Evolutionary conservation across 768 basidiomycete genomes (phyloP).

Genomic region (Russula compacta): DNA sequence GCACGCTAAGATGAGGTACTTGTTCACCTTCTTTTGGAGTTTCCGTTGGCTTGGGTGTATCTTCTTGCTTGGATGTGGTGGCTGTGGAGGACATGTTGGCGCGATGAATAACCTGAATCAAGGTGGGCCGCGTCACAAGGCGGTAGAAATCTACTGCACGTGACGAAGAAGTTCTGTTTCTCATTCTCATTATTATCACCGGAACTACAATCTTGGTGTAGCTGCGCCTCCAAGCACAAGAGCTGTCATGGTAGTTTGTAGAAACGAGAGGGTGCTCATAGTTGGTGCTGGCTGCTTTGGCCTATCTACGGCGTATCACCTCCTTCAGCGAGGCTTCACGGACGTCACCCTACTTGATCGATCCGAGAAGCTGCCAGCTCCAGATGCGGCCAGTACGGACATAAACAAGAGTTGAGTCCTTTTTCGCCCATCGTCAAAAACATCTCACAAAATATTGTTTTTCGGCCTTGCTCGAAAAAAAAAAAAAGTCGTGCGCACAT

Average conservation of each 20-base stretch:
- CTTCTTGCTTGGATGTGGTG: slow-evolving; percentile 25
- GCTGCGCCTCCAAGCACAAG: background rate
- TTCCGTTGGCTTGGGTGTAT: slow-evolving; percentile 21
- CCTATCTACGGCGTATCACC: slow-evolving; percentile 74
- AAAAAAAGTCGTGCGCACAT: slow-evolving; percentile 75
- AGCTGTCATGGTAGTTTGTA: slow-evolving; percentile 4
- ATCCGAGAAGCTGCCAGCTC: slow-evolving; percentile 59
- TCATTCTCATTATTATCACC: too few species aligned
- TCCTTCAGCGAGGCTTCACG: slow-evolving; percentile 59
- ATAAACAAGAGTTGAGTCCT: slow-evolving; percentile 34
- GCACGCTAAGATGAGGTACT: slow-evolving; percentile 64
- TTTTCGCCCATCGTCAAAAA: background rate
- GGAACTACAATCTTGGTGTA: background rate
- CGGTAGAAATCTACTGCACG: background rate
- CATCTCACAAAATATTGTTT: too few species aligned
- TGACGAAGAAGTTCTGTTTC: background rate
- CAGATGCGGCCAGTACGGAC: slow-evolving; percentile 67
- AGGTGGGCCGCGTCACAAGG: background rate
- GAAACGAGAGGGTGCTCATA: slow-evolving; percentile 42
- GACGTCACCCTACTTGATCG: slow-evolving; percentile 72
- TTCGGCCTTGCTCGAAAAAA: slow-evolving; percentile 24
- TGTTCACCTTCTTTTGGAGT: slow-evolving; percentile 18
- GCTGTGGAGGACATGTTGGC: slow-evolving; percentile 24
- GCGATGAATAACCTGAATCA: background rate
- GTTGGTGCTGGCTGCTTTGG: slow-evolving; percentile 84